Base-by-base conservation (phyloP, 352 stramenopile species). In the Pythium aquatile region DNA sequence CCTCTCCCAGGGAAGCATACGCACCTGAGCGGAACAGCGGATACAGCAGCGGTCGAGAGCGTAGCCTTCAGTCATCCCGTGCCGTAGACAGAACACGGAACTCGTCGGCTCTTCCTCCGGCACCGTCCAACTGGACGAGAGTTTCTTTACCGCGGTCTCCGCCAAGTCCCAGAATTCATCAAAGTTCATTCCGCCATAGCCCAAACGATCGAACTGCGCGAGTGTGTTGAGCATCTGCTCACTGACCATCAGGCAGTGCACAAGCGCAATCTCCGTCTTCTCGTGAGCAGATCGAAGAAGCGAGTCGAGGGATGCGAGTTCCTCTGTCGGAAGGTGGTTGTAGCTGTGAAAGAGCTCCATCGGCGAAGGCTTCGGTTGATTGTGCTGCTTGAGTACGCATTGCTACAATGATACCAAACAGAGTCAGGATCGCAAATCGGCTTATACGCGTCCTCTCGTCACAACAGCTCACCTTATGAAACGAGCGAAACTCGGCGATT, bases 401-500 rank as follows among this genome's bases (percentile, higher is more conserved):
- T 51, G 44, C 44, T 37, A 32, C 47, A 55, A 13, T 6, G 20
- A 7, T 4, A 37, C 13, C 26, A 35, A 55, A 2, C 7, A 20
- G 30, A 20, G 28, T 55, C 20, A 37, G 8, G 5, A 33, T 17
- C 28, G 9, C 17, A 33, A 28, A 39, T 10, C 2, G 24, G 42
- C 20, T 24, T 9, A 3, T 14, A 7, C 30, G 3, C 1, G 9
- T 11, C 5, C 39, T 47, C 5, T 47, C 3, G 39, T 47, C 39
- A 5, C 44, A 51, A 14, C 29, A 7, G 13, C 53, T 40, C 58
- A 80, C 70, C 58, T 89, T 90, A 10, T 71, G 60, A 5, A 91
- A 66, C 11, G 81, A 92, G 0, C 83, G 78, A 11, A 92, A 46
- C 46, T 92, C 83, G 28, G 83, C 81, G 7, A 92, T 85, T 4